Conservation (phyloP, 2,329 filamentous ascomycete genomes). For the Hypoxylon sp. region DNA sequence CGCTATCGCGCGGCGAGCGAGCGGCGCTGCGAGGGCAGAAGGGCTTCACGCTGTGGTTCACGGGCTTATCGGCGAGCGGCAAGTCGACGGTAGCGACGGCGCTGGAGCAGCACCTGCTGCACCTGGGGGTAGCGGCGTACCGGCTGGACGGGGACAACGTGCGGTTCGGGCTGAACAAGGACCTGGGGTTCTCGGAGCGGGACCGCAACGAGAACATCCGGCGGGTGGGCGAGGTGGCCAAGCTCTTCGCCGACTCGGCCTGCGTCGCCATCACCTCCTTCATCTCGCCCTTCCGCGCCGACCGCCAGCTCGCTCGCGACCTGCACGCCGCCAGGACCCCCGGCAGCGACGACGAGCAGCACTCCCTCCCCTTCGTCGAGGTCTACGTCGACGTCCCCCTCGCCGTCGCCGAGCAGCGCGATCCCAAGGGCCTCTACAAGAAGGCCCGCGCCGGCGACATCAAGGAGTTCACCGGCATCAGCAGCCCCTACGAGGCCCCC, state of each 20-base stretch:
- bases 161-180: constrained; percentile 97
- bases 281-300: constrained; percentile 92
- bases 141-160: constrained; percentile 98
- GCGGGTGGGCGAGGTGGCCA: constrained; percentile 94
- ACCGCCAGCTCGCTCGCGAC: constrained; percentile 81
- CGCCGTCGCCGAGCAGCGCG: constrained; percentile 90
- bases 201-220: constrained; percentile 98
- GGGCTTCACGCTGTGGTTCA: constrained; percentile 97
- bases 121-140: constrained; percentile 84
- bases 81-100: constrained; percentile 98
- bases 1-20: constrained; percentile 80
- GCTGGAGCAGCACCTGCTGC: constrained; percentile 94
- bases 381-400: constrained; percentile 92
- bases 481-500: constrained; percentile 92
- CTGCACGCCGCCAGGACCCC: constrained; percentile 72
- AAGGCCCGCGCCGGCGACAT: constrained; percentile 94
- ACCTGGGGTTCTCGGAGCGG: constrained; percentile 90
- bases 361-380: constrained; percentile 90
- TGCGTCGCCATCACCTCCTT: constrained; percentile 93
- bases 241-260: constrained; percentile 91
- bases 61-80: constrained; percentile 92
- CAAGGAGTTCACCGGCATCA: constrained; percentile 96
- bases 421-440: constrained; percentile 98
- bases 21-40: constrained; percentile 78
- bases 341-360: constrained; percentile 64